Conservation (phyloP, 2,329 filamentous ascomycete species). For the Colletotrichum sidae region DNA sequence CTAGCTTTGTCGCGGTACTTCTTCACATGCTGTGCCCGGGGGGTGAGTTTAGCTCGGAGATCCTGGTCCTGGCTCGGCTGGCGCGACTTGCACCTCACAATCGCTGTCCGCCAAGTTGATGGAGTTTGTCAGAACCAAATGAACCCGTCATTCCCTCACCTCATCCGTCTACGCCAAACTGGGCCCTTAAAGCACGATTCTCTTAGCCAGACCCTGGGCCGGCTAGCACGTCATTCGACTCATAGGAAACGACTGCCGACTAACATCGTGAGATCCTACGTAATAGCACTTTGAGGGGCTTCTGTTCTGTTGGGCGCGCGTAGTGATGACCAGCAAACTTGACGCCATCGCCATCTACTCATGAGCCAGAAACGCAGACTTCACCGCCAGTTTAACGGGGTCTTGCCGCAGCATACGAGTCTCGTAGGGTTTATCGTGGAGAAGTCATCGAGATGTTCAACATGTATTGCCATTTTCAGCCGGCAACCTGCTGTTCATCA, state of each 20-base stretch:
- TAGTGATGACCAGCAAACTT: too few relatives aligned
- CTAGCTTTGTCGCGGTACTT: slow-evolving; percentile 22
- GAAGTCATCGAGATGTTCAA: slow-evolving; percentile 26
- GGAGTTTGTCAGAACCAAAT: slow-evolving; percentile 24
- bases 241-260: too few relatives aligned
- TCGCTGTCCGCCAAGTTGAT: slow-evolving; percentile 15
- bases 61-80: slow-evolving; percentile 12
- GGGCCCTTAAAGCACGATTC: slow-evolving; percentile 1
- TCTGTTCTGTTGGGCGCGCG: too few relatives aligned
- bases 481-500: neutral
- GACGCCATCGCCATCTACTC: too few relatives aligned
- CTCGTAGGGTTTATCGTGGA: too few relatives aligned
- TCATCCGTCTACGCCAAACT: slow-evolving; percentile 12
- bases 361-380: too few relatives aligned
- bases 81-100: slow-evolving; percentile 11
- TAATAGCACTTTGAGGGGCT: too few relatives aligned
- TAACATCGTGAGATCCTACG: too few relatives aligned
- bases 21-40: neutral
- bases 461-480: slow-evolving; percentile 20
- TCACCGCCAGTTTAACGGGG: too few relatives aligned
- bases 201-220: neutral
- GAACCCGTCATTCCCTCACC: slow-evolving; percentile 23
- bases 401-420: too few relatives aligned
- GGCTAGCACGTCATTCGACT: slow-evolving; percentile 24
- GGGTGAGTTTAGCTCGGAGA: slow-evolving; percentile 7